These are phyloP conservation scores for Nitzschia sp. DNA, from an alignment of 108 stramenopile species.

Conservation along the genomic window DNA sequence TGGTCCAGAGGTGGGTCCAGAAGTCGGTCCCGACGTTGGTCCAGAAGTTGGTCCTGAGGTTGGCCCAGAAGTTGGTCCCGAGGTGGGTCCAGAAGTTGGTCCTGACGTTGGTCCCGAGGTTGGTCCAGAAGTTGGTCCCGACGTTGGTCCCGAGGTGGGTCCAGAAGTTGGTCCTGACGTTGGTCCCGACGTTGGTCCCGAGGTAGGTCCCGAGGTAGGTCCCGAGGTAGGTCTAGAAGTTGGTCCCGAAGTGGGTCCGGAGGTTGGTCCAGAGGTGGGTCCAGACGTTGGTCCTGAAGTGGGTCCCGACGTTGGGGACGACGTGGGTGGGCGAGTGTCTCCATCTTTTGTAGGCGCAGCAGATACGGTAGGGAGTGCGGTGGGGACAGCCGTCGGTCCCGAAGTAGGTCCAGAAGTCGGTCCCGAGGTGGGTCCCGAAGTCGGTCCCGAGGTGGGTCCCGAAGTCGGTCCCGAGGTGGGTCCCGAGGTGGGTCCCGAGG, in stretches of 20 bases:
- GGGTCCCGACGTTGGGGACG: neutral
- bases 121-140: conserved; percentile 16
- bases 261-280: neutral
- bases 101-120: conserved; percentile 11
- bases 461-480: conserved; percentile 10
- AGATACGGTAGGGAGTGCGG: conserved; percentile 3
- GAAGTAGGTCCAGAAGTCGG: conserved; percentile 17
- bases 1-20: conserved; percentile 14
- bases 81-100: conserved; percentile 24
- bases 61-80: conserved; percentile 15
- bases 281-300: neutral
- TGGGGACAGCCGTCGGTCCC: conserved; percentile 4
- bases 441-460: neutral
- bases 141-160: conserved; percentile 8
- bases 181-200: conserved; percentile 13
- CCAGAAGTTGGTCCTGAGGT: conserved; percentile 12
- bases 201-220: conserved; percentile 12
- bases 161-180: conserved; percentile 15
- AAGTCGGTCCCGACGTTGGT: neutral
- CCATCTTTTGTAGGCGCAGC: conserved; percentile 4
- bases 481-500: neutral
- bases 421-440: conserved; percentile 6
- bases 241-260: conserved; percentile 20
- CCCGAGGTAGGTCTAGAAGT: conserved; percentile 8
- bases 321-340: neutral